Evolutionary conservation across 2,329 filamentous ascomycete genomes (phyloP).

Genomic region (Bipolaris gigantea): DNA sequence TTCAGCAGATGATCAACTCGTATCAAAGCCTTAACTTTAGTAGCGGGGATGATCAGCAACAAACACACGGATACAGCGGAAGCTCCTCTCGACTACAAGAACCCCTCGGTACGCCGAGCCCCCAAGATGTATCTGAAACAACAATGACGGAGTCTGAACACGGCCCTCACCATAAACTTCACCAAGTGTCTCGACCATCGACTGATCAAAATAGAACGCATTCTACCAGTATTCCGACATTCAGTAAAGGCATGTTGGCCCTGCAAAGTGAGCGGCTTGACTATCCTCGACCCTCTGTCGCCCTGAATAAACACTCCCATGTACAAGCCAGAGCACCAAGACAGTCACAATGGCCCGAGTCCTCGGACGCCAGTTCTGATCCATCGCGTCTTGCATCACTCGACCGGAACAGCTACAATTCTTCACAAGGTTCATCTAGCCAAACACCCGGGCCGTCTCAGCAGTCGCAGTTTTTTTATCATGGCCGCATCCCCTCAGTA

Average conservation of each 20-base stretch:
- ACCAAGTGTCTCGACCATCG: conserved; percentile 13
- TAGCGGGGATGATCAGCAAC: not conserved
- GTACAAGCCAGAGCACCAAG: conserved; percentile 10
- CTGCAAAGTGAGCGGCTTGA: conserved; percentile 9
- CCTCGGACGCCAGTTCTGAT: conserved; percentile 27
- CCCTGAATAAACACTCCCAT: conserved; percentile 13
- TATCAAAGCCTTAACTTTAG: conserved; percentile 30
- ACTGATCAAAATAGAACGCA: conserved; percentile 5
- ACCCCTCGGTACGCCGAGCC: conserved; percentile 26
- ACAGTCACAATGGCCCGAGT: conserved; percentile 28
- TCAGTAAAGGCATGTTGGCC: conserved; percentile 24
- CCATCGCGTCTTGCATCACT: conserved; percentile 33
- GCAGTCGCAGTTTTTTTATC: conserved; percentile 1
- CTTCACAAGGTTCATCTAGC: conserved; percentile 27
- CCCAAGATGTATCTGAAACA: conserved; percentile 10
- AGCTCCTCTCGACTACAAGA: conserved; percentile 19
- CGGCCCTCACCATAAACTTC: conserved; percentile 17
- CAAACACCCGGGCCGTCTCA: conserved; percentile 2
- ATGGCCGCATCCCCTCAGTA: not conserved
- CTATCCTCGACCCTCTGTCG: conserved; percentile 10
- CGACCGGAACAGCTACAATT: conserved; percentile 30
- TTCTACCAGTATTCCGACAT: conserved; percentile 4
- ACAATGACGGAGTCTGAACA: conserved; percentile 12
- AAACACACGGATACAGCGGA: conserved; percentile 1
- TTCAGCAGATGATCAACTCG: conserved; percentile 38